A percentile compares a stretch with the other conserved stretches of the same genome.
phyloP scores from a whole-genome alignment of 192 early-diverging fungal genomes.

The Rhizophagus clarus region DNA sequence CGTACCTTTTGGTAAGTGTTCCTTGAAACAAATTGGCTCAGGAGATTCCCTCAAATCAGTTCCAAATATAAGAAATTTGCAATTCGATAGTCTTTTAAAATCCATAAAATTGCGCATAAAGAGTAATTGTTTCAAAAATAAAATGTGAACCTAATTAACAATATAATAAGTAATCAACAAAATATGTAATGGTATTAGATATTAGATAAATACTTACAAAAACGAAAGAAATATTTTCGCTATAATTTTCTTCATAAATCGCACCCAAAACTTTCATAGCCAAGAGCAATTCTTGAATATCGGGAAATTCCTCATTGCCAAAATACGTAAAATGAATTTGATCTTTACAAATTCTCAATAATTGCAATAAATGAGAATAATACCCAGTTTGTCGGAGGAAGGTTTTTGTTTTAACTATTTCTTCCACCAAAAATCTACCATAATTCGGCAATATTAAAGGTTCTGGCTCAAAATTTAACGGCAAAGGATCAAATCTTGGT shows the following conservation, averaged over 20 bases:
- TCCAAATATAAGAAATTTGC: neutral
- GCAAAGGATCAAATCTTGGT: neutral
- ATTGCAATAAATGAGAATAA: neutral
- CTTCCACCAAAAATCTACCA: neutral
- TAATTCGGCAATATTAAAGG: neutral
- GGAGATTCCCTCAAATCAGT: neutral
- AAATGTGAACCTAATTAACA: neutral
- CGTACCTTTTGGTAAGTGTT: neutral
- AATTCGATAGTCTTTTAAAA: neutral
- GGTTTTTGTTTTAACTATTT: neutral
- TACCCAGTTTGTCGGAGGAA: neutral
- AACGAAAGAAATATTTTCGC: neutral
- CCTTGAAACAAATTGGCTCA: neutral
- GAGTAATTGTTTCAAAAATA: neutral
- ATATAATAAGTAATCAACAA: neutral
- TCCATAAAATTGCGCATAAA: neutral
- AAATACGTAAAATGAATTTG: neutral
- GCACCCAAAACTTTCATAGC: neutral
- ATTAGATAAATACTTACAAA: neutral
- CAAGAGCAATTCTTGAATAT: neutral
- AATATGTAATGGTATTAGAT: neutral
- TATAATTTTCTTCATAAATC: neutral
- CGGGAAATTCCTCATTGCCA: neutral
- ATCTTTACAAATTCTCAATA: neutral
- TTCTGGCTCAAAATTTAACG: neutral